Evolutionary conservation across 192 early-diverging fungal genomes (phyloP), one percentile per base, ranked within the genome.

Genomic region (Entomortierella chlamydospora): DNA sequence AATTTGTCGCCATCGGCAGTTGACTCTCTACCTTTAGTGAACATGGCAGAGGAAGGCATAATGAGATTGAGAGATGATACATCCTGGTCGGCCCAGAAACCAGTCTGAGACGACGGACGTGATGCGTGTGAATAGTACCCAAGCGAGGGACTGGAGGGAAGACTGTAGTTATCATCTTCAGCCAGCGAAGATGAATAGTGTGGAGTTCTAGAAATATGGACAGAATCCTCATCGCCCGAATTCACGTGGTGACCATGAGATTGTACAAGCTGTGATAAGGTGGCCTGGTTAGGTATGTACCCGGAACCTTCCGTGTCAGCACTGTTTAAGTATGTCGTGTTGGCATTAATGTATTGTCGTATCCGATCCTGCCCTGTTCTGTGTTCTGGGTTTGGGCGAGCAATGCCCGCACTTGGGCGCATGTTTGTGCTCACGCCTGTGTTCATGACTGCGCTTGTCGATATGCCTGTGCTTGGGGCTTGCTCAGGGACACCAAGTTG

Each of bases 41-140:
- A 73, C 71, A 73, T 73, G 17, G 71, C 71, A 6, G 71, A 66
- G 2, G 62, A 53, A 17, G 71, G 71, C 71, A 73, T 73, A 18
- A 73, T 60, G 11, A 73, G 50, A 29, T 73, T 64, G 7, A 73
- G 29, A 22, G 71, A 66, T 0, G 71, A 73, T 10, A 54, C 49
- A 20, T 15, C 63, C n/a, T 73, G 71, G 23, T 73, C 71, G 4
- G 54, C 57, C 71, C 71, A 73, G 22, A 45, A 64, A n/a, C 71
- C 71, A 22, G 62, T 66, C 50, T 45, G 63, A 17, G 71, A 73
- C 25, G 63, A 51, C 13, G 71, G 63, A 17, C 71, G 54, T 0
- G 71, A 73, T 10, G 55, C 20, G 28, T 73, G 63, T 9, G 71
- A 73, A 31, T 73, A 64, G 23, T 73, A 73, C 0, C 71, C 71